Base-by-base conservation (phyloP, 352 stramenopile genomes). In the Globisporangium paroecandrum region DNA sequence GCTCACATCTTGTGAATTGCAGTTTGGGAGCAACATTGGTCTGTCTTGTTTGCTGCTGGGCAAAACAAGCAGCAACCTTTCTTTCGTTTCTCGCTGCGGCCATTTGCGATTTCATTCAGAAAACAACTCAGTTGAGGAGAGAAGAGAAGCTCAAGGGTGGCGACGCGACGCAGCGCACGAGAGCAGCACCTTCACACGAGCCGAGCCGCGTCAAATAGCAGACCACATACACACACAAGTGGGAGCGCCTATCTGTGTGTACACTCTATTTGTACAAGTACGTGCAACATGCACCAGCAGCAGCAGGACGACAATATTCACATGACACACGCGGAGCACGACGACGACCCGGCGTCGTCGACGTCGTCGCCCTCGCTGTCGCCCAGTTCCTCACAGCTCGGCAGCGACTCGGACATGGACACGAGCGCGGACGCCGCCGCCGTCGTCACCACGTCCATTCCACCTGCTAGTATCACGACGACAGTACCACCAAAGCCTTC, bases 381-480 rank as follows among this genome's bases (percentile, higher is more conserved):
- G 9, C 25, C 46, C 10, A 25, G n/a, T 3, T 65, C 46, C 12
- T 59, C 54, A 29, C 55, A 60, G 55, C 27, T 34, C 24, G 13
- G 27, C 25, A 64, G 55, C 64, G 64, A 69, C 64, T 57, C 64
- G 38, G 43, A 62, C 46, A 69, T 69, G 64, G 64, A 69, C 36
- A 68, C 63, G 32, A 43, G 32, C 20, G 13, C n/a, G 32, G 34
- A 66, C 34, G 18, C 13, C 1, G 15, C 25, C 12, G 25, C 56
- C 38, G 24, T 20, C 9, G 20, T 22, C 12, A 5, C 29, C 1
- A 20, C 22, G 4, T 8, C 49, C 3, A 1, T 29, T 18, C 4
- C 47, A n/a, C n/a, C 43, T 41, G 62, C 12, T 46, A 20, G 47
- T 27, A 29, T 29, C 47, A 51, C 34, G 38, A 29, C n/a, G 12